Conservation (phyloP, 2,329 filamentous ascomycete species). For the Lachnellula hyalina region DNA sequence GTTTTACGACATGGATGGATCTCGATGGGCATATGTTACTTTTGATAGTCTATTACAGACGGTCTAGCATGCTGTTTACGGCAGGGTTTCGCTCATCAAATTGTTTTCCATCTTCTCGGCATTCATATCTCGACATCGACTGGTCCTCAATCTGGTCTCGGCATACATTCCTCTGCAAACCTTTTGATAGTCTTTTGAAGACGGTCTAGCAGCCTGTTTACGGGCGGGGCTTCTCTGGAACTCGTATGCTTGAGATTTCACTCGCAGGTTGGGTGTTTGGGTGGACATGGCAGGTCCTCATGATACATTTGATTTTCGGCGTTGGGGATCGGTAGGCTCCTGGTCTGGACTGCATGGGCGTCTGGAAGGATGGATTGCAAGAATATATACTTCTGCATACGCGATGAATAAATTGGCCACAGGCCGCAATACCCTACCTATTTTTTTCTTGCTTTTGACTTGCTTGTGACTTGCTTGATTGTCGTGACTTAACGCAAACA, state of each 20-base stretch:
- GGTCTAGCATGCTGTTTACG: constrained; percentile 35
- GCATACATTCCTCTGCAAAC: constrained; percentile 18
- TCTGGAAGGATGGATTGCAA: constrained; percentile 17
- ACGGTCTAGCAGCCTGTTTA: constrained; percentile 35
- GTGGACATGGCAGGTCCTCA: constrained; percentile 7
- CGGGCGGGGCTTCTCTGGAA: constrained; percentile 28
- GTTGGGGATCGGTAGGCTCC: constrained; percentile 18
- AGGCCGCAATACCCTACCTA: constrained; percentile 9
- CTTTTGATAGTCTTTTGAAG: constrained; percentile 33
- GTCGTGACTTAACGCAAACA: too few relatives aligned
- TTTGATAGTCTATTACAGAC: constrained; percentile 33
- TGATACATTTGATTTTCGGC: constrained; percentile 13
- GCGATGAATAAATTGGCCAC: constrained; percentile 17
- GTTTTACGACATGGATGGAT: constrained; percentile 6
- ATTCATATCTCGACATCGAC: constrained; percentile 16
- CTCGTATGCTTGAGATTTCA: constrained; percentile 14
- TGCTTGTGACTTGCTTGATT: neutral
- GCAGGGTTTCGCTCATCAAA: constrained; percentile 29
- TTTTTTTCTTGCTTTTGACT: neutral
- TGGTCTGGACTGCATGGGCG: constrained; percentile 20
- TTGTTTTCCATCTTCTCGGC: constrained; percentile 10
- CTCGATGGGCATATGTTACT: constrained; percentile 26
- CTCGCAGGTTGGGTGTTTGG: constrained; percentile 19
- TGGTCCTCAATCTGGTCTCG: constrained; percentile 21
- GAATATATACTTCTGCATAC: constrained; percentile 15